A percentile compares a stretch with the other conserved stretches of the same genome.
phyloP scores from a whole-genome alignment of 345 rosid genomes.

The Garcia nutans region DNA sequence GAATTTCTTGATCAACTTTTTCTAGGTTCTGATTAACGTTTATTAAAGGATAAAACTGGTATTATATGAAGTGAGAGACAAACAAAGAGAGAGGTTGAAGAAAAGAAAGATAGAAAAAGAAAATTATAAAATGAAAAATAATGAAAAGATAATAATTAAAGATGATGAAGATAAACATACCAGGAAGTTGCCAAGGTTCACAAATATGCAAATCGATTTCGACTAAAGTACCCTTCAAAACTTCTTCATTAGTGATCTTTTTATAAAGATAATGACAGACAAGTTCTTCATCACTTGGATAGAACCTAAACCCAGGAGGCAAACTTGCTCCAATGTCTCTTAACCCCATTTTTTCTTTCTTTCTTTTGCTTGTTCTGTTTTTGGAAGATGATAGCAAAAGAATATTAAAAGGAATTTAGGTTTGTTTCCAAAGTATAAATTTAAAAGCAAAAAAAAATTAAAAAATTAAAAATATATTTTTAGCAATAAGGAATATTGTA shows the following conservation, averaged over 20 bases:
- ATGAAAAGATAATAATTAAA: background rate
- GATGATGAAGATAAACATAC: conserved; percentile 32
- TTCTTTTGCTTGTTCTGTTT: background rate
- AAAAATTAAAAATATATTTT: no score
- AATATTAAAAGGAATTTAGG: background rate
- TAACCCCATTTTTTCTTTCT: conserved; percentile 52
- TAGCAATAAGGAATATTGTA: conserved; percentile 13
- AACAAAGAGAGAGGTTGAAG: no score
- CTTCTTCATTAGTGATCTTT: conserved; percentile 65
- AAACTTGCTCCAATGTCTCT: conserved; percentile 90
- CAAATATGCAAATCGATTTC: conserved; percentile 92
- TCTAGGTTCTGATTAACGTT: no score
- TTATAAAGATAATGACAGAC: conserved; percentile 93
- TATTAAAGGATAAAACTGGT: no score
- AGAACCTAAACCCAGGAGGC: conserved; percentile 97
- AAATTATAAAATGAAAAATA: background rate
- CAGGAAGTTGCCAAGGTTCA: conserved; percentile 99
- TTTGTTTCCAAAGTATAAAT: background rate
- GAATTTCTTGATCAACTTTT: no score
- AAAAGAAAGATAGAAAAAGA: no score
- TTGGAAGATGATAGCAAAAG: background rate
- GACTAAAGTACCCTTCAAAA: conserved; percentile 68
- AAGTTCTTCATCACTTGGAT: conserved; percentile 94
- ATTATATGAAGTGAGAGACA: no score
- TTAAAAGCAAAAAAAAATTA: background rate